phyloP scores from a whole-genome alignment of 441 rosid genomes.

The Geranium incanum region DNA sequence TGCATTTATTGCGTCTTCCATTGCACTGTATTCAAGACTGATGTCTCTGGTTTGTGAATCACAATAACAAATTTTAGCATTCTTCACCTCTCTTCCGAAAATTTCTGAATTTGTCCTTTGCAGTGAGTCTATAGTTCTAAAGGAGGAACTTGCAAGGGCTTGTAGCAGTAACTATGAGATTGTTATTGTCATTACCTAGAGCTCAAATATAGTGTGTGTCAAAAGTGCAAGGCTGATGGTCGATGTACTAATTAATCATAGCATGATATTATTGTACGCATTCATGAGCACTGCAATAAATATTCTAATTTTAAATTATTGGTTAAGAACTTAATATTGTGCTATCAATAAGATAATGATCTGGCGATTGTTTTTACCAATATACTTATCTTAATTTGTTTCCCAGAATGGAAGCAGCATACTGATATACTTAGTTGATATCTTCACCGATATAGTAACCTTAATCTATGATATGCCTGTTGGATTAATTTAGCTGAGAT shows the following conservation, averaged over 20 bases:
- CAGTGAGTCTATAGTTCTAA: not conserved
- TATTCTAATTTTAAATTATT: not conserved
- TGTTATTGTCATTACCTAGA: not conserved
- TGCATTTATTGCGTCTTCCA: not conserved
- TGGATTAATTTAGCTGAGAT: not conserved
- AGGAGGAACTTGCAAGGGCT: not conserved
- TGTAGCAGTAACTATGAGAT: not conserved
- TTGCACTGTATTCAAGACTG: slow-evolving; percentile 5
- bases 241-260: not conserved
- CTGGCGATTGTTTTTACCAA: not conserved
- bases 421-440: not conserved
- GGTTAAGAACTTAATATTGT: not conserved
- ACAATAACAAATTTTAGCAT: not conserved
- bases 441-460: not conserved
- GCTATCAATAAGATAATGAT: not conserved
- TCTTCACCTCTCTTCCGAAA: not conserved
- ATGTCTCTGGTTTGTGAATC: slow-evolving; percentile 5
- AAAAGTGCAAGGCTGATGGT: not conserved
- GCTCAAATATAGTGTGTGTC: not conserved
- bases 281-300: not conserved
- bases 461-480: not conserved
- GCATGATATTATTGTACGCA: not conserved
- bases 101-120: slow-evolving; percentile 7
- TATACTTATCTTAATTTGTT: not conserved
- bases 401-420: not conserved